phyloP scores from a whole-genome alignment of 768 basidiomycete genomes.

The Boletus eberwhitei region DNA sequence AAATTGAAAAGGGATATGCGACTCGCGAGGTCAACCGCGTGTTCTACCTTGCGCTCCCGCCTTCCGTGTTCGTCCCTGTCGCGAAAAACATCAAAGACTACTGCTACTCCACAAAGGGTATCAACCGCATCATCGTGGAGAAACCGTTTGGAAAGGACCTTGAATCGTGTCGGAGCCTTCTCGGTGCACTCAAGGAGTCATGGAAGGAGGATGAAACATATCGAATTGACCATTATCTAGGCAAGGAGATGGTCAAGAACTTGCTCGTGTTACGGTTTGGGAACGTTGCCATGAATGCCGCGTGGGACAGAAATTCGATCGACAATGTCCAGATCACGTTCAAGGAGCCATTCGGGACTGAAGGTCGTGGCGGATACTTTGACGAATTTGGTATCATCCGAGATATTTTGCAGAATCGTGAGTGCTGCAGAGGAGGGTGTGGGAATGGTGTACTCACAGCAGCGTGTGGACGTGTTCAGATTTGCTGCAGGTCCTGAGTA shows the following conservation, averaged over 20 bases:
- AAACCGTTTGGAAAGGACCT: constrained; percentile 98
- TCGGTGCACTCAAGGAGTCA: constrained; percentile 73
- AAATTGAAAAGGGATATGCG: constrained; percentile 70
- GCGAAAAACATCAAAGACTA: constrained; percentile 77
- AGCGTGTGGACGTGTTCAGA: constrained; percentile 47
- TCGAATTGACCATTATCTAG: constrained; percentile 98
- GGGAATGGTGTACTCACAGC: constrained; percentile 9
- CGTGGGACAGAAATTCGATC: constrained; percentile 96
- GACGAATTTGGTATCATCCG: constrained; percentile 99
- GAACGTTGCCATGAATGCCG: constrained; percentile 82
- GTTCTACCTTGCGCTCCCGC: constrained; percentile 97
- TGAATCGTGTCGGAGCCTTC: constrained; percentile 75
- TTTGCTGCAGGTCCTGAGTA: constrained; percentile 89
- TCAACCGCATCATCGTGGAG: constrained; percentile 94
- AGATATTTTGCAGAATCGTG: constrained; percentile 97
- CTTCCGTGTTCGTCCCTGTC: constrained; percentile 93
- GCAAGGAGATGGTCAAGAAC: constrained; percentile 99
- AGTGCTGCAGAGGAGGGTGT: constrained; percentile 35
- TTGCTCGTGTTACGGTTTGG: constrained; percentile 93
- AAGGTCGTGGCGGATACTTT: constrained; percentile 99
- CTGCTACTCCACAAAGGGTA: constrained; percentile 68
- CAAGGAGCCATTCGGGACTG: constrained; percentile 99
- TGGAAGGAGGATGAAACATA: constrained; percentile 98
- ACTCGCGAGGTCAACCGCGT: constrained; percentile 71
- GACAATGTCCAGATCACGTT: constrained; percentile 98